phyloP scores from a whole-genome alignment of 371 early-diverging fungal genomes.

The Caulochytrium protostelioides region DNA sequence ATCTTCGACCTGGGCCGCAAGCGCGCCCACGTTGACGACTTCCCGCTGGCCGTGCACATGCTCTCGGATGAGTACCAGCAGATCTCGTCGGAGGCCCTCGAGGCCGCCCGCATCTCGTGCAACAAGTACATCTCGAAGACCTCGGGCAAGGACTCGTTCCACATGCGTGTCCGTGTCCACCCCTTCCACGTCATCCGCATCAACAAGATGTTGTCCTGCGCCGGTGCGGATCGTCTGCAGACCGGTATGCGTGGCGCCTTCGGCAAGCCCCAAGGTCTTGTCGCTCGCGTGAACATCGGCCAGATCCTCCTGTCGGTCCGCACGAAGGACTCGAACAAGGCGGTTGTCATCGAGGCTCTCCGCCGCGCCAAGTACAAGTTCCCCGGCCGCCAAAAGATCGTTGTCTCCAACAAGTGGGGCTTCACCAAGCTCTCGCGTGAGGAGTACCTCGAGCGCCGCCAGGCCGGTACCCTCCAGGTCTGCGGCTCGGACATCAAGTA shows the following conservation, averaged over 20 bases:
- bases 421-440: slow-evolving; percentile 95
- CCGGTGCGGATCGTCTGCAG: slow-evolving; percentile 99
- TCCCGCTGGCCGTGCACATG: slow-evolving; percentile 93
- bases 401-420: slow-evolving; percentile 98
- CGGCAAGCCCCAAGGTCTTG: slow-evolving; percentile 98
- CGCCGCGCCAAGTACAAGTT: slow-evolving; percentile 99
- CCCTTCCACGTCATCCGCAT: slow-evolving; percentile 99
- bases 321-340: slow-evolving; percentile 90
- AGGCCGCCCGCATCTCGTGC: slow-evolving; percentile 97
- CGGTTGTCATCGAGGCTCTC: slow-evolving; percentile 89
- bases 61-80: slow-evolving; percentile 98
- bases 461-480: slow-evolving; percentile 60
- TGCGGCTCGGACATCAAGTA: slow-evolving; percentile 97
- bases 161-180: slow-evolving; percentile 98
- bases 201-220: slow-evolving; percentile 99
- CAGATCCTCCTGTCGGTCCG: slow-evolving; percentile 97
- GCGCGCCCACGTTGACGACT: slow-evolving; percentile 96
- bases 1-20: slow-evolving; percentile 98
- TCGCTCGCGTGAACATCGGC: slow-evolving; percentile 98
- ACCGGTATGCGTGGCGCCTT: slow-evolving; percentile 99
- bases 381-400: slow-evolving; percentile 98
- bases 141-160: slow-evolving; percentile 99
- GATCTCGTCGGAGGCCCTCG: slow-evolving; percentile 96
- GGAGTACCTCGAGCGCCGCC: slow-evolving; percentile 66
- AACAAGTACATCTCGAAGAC: slow-evolving; percentile 99